Base-by-base conservation (phyloP, 345 rosid species). In the Gossypium thurberi region DNA sequence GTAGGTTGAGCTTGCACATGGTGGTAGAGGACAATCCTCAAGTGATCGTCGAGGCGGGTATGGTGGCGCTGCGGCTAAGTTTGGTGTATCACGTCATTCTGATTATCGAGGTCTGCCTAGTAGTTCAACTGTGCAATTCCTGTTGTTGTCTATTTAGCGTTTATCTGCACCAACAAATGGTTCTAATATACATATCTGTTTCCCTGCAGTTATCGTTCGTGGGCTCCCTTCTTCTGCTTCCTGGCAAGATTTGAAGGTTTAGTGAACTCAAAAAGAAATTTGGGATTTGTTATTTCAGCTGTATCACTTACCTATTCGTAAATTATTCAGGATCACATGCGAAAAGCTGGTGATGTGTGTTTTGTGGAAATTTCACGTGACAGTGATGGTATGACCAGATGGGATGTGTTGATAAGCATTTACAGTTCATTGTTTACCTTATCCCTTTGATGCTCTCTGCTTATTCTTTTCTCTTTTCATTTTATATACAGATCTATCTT, bases 1-100 rank as follows among this genome's bases (percentile, higher is more conserved):
- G 81, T 79, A 95, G 99, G 98, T 95, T 82, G 99, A 95, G 80
- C 98, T 95, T 81, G 97, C 98, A 68, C 98, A 94, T 88, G 98
- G 98, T 79, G 99, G 99, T 69, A 82, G 93, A 77, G 94, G 97
- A 52, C 96, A 80, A 72, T 82, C 90, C 51, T 83, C 93, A 71
- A 79, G 89, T 78, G 96, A 90, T 79, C 91, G 89, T 33, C 88
- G 91, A 74, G 88, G 91, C 66, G 81, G 87, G 17, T 86, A 83
- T 18, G 84, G 84, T 48, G 84, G 87, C 28, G 80, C 83, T 42
- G 78, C 81, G 28, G 84, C 82, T 23, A 84, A 89, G 57, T 85
- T 81, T 84, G 94, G 94, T 2, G 50, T 74, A 61, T 93, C 99
- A 50, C 87, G 89, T 75, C 75, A 85, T 86, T 92, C 99, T 62